A percentile compares a stretch with the other conserved stretches of the same genome.
Evolutionary conservation across 176 grass and related monocot genomes (phyloP).

Genomic region (Rhipidocladum racemiflorum): DNA sequence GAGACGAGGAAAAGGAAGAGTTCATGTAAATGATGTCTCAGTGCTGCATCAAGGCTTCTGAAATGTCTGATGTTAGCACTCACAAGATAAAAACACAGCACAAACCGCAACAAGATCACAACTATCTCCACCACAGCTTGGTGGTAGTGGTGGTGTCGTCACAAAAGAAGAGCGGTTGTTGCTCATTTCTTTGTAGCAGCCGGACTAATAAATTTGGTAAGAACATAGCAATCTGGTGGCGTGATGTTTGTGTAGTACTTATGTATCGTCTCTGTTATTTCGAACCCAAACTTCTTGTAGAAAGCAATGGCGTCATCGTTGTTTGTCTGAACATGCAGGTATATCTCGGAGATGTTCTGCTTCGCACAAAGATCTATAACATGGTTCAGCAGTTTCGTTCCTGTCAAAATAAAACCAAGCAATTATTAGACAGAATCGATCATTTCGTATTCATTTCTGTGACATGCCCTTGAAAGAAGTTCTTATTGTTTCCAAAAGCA

Average conservation of each 20-base stretch:
- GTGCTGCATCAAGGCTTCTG: slow-evolving; percentile 23
- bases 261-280: slow-evolving; percentile 91
- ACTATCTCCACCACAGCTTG: slow-evolving; percentile 2
- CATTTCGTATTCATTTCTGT: background rate
- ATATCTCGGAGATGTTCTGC: slow-evolving; percentile 82
- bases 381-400: slow-evolving; percentile 76
- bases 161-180: slow-evolving; percentile 17
- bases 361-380: slow-evolving; percentile 72
- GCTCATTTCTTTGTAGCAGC: slow-evolving; percentile 64
- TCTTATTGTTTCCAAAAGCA: background rate
- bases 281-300: slow-evolving; percentile 97
- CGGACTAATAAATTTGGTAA: slow-evolving; percentile 66
- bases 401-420: slow-evolving; percentile 45
- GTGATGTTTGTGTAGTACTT: slow-evolving; percentile 96
- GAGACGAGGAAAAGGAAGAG: slow-evolving; percentile 9
- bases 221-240: slow-evolving; percentile 88
- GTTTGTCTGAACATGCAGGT: slow-evolving; percentile 98
- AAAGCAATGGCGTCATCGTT: slow-evolving; percentile 85
- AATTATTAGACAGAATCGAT: slow-evolving; percentile 1
- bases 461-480: background rate
- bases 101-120: slow-evolving; percentile 17
- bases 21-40: slow-evolving; percentile 35
- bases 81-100: slow-evolving; percentile 34
- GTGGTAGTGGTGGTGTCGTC: background rate
- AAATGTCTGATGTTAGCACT: slow-evolving; percentile 11